Evolutionary conservation across 2,329 filamentous ascomycete genomes (phyloP).

Genomic region (Mycosphaerelloides madeirae): DNA sequence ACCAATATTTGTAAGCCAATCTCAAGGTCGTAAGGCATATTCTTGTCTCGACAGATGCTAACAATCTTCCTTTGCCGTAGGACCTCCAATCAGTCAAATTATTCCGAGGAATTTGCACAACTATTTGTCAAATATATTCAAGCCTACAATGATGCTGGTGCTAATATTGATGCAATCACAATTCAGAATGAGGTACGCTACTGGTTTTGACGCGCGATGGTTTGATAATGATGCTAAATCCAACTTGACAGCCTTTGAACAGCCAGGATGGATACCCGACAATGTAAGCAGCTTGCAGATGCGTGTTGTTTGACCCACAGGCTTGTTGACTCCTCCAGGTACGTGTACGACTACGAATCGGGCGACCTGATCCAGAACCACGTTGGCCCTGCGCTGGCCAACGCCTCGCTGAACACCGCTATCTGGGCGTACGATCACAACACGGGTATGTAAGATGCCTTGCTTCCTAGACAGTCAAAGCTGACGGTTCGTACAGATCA

Average conservation of each 20-base stretch:
- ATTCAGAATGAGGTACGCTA: conserved; percentile 18
- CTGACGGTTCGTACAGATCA: conserved; percentile 7
- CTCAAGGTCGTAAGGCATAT: too few relatives aligned
- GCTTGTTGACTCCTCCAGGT: too few relatives aligned
- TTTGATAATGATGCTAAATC: too few relatives aligned
- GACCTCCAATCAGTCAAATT: conserved; percentile 11
- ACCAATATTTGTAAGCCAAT: too few relatives aligned
- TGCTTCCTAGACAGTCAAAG: background rate
- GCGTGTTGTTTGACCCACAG: too few relatives aligned
- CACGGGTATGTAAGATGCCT: conserved; percentile 2
- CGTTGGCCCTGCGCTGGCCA: conserved; percentile 14
- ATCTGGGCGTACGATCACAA: conserved; percentile 23
- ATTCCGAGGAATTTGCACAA: conserved; percentile 14
- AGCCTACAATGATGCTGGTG: conserved; percentile 14
- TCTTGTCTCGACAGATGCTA: too few relatives aligned
- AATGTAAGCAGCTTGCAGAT: too few relatives aligned
- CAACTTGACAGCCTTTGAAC: conserved; percentile 5
- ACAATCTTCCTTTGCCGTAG: too few relatives aligned
- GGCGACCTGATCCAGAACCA: conserved; percentile 14
- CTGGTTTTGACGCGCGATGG: too few relatives aligned
- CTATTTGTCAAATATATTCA: conserved; percentile 22
- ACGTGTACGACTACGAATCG: conserved; percentile 17
- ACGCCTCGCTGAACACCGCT: conserved; percentile 10
- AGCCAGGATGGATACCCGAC: conserved; percentile 10
- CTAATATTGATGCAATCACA: conserved; percentile 16